These are phyloP conservation scores for Fimicolochytrium jonesii DNA, from an alignment of 192 early-diverging fungal species.

Conservation along the genomic window DNA sequence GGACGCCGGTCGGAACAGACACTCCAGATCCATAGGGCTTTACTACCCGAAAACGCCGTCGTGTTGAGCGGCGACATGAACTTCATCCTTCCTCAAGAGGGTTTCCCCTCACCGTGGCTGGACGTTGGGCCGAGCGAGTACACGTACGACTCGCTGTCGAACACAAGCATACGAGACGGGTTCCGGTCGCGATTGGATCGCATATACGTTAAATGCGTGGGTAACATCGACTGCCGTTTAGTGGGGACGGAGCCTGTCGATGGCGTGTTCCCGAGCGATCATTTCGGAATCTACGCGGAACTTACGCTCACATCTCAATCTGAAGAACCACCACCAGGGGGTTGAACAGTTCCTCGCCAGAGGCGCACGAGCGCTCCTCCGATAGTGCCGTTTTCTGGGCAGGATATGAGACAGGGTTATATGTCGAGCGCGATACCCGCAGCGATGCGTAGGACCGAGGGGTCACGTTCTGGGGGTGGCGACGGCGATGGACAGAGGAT, in stretches of 20 bases:
- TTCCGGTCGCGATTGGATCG: constrained; percentile 7
- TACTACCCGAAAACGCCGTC: neutral
- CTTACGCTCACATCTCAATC: neutral
- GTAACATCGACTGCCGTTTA: neutral
- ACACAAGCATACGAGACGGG: constrained; percentile 5
- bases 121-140: constrained; percentile 2
- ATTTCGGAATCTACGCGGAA: constrained; percentile 8
- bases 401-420: too few relatives aligned
- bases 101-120: constrained; percentile 4
- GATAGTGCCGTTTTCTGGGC: too few relatives aligned
- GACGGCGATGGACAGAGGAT: too few relatives aligned
- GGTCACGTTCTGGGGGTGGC: too few relatives aligned
- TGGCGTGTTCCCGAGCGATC: neutral
- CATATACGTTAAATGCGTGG: neutral
- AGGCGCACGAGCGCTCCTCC: too few relatives aligned
- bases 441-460: too few relatives aligned
- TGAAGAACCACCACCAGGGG: too few relatives aligned
- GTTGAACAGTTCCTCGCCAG: too few relatives aligned
- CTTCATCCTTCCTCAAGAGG: neutral
- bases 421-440: too few relatives aligned
- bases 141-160: constrained; percentile 3
- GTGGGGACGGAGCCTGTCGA: constrained; percentile 2
- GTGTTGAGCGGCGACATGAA: constrained; percentile 8
- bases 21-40: neutral
- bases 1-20: neutral